Percentiles rank a stretch among this genome's conserved stretches.
phyloP scores from a whole-genome alignment of 352 stramenopile species.

The Globisporangium rhizosaccharum region DNA sequence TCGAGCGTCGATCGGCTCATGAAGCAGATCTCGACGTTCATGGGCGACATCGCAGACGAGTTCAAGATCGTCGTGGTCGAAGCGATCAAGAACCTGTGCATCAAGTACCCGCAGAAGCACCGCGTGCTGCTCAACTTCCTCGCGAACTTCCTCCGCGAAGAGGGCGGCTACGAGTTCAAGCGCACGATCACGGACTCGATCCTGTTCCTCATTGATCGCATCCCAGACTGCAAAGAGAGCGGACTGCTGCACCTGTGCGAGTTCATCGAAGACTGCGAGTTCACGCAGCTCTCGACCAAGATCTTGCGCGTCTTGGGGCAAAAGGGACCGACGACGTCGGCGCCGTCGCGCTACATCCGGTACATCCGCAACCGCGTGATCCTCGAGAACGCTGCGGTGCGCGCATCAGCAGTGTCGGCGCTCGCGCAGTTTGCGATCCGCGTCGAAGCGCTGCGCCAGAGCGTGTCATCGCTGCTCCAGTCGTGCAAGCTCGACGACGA shows the following conservation, averaged over 20 bases:
- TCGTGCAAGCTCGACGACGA: constrained; percentile 96
- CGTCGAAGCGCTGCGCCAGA: constrained; percentile 90
- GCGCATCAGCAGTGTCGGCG: constrained; percentile 94
- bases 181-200: constrained; percentile 98
- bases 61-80: constrained; percentile 99
- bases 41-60: constrained; percentile 99
- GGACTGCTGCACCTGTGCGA: constrained; percentile 98
- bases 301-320: constrained; percentile 96
- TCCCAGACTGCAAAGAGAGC: constrained; percentile 97
- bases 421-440: constrained; percentile 95
- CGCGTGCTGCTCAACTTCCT: constrained; percentile 97
- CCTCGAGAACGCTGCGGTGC: constrained; percentile 96
- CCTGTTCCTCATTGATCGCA: constrained; percentile 94
- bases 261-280: constrained; percentile 99
- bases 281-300: constrained; percentile 87
- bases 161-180: constrained; percentile 99
- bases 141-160: constrained; percentile 95
- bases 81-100: constrained; percentile 95
- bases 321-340: constrained; percentile 91
- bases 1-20: constrained; percentile 95
- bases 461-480: constrained; percentile 93
- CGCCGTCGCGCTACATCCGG: constrained; percentile 97
- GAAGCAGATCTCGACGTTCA: constrained; percentile 98
- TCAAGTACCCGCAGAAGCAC: constrained; percentile 98
- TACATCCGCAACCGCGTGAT: constrained; percentile 99